Conservation (phyloP, 257 asterid genomes). For the Craterostigma plantagineum region DNA sequence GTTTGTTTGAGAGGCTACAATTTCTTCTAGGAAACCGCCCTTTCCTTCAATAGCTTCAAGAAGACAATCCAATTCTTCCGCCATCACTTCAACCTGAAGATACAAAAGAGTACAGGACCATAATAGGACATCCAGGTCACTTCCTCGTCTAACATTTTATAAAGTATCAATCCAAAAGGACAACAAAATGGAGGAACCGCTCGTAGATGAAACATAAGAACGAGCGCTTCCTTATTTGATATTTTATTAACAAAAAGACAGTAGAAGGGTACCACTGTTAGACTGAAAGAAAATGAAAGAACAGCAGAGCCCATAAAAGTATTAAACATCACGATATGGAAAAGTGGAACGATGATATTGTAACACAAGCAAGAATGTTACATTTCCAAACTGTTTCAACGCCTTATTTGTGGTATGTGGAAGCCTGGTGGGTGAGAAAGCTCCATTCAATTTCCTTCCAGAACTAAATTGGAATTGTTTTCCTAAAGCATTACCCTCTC, state of each 20-base stretch:
- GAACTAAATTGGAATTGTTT: constrained; percentile 18
- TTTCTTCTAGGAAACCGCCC: constrained; percentile 75
- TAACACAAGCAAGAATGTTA: constrained; percentile 13
- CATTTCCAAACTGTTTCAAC: constrained; percentile 56
- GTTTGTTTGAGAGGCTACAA: constrained; percentile 35
- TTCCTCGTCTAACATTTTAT: not conserved
- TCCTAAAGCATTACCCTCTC: constrained; percentile 21
- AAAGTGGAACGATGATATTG: not conserved
- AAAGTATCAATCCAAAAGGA: not conserved
- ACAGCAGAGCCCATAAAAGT: too few species aligned
- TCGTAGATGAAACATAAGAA: too few species aligned
- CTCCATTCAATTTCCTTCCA: constrained; percentile 18
- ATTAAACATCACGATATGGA: not conserved
- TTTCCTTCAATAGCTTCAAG: constrained; percentile 58
- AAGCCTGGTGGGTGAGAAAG: constrained; percentile 15
- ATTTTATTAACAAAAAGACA: too few species aligned
- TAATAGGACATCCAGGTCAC: too few species aligned
- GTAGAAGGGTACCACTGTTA: too few species aligned
- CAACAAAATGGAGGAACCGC: not conserved
- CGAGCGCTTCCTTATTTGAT: too few species aligned
- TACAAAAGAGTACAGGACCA: constrained; percentile 1
- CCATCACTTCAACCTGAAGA: constrained; percentile 78
- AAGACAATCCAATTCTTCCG: constrained; percentile 48
- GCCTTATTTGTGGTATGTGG: constrained; percentile 26
- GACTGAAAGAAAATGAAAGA: too few species aligned